Percentiles rank a stretch among this genome's conserved stretches.
These are phyloP conservation scores for Cystobasidium onofrii DNA, from an alignment of 768 basidiomycete species.

Conservation along the genomic window DNA sequence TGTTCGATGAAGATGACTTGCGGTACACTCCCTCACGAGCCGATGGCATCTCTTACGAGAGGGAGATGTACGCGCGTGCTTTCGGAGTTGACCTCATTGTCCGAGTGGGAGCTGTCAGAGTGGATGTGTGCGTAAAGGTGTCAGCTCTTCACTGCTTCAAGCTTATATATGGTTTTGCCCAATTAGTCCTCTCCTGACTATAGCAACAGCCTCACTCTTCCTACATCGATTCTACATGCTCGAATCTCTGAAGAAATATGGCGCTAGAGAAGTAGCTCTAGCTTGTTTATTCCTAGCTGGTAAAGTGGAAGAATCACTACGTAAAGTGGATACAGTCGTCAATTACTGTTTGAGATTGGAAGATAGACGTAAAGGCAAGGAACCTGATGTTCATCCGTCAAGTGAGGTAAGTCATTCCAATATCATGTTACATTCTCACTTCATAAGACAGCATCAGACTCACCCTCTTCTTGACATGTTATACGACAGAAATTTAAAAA, in stretches of 20 bases:
- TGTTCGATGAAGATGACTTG: constrained; percentile 20
- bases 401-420: constrained; percentile 13
- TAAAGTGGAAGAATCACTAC: constrained; percentile 23
- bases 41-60: constrained; percentile 15
- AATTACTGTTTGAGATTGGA: constrained; percentile 22
- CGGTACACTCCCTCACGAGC: constrained; percentile 3
- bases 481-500: constrained; percentile 10
- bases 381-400: constrained; percentile 27
- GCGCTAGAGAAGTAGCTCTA: not conserved
- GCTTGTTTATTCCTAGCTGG: constrained; percentile 31
- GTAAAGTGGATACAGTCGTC: constrained; percentile 28
- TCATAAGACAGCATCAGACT: not conserved
- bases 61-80: constrained; percentile 19
- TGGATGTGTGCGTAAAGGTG: not conserved
- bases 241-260: constrained; percentile 12
- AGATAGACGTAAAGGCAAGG: constrained; percentile 20
- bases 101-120: constrained; percentile 11
- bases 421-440: not conserved
- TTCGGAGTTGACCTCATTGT: constrained; percentile 28
- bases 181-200: constrained; percentile 16
- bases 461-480: not conserved
- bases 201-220: constrained; percentile 25
- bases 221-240: constrained; percentile 32
- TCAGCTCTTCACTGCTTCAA: not conserved
- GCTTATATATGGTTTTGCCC: too few relatives aligned